Evolutionary conservation across 192 early-diverging fungal genomes (phyloP), one percentile per base, ranked within the genome.

Genomic region (Coemansia sp.): DNA sequence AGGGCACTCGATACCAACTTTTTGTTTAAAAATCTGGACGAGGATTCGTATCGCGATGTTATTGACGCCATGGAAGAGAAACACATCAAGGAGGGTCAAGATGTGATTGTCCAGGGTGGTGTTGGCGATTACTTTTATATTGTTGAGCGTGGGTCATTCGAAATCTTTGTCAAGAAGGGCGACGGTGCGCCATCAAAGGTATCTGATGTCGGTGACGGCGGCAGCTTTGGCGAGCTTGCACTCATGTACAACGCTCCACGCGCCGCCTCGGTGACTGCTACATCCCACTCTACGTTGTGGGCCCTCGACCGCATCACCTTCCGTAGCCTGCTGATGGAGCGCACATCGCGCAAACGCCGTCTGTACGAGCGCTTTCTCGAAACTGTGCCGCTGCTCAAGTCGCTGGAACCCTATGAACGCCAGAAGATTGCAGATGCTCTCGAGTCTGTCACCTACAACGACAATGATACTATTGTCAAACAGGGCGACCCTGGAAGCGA

Each of bases 201-300:
- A 4, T 76, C 86, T 51, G 82, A 85, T 48, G 96, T 95, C 66
- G 89, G 78, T 6, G 83, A 91, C 7, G 89, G 92, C 47, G 95
- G 93, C 51, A 90, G 88, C 71, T 99, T 99, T 90, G 97, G 97
- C 59, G 95, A 99, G 81, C 85, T 99, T 54, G 97, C 97, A 38
- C 85, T 99, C 10, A 99, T 99, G 97, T 99, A 99, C 81, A 98
- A 98, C 68, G 95, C 94, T 9, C 97, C 97, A 14, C 88, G 97
- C 38, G 97, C 97, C 0, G 97, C 97, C 24, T 97, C 95, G 0
- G 90, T 99, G n/a, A 82, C 84, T 5, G 90, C 94, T 1, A 97
- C 94, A 0, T 85, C 87, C 6, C 87, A 92, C 49, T 81, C 88
- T 18, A 89, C 93, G 23, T 83, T 99, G 56, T 99, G 97, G 97